These are phyloP conservation scores for Kokia cookei DNA, from an alignment of 441 rosid genomes.

Conservation along the genomic window DNA sequence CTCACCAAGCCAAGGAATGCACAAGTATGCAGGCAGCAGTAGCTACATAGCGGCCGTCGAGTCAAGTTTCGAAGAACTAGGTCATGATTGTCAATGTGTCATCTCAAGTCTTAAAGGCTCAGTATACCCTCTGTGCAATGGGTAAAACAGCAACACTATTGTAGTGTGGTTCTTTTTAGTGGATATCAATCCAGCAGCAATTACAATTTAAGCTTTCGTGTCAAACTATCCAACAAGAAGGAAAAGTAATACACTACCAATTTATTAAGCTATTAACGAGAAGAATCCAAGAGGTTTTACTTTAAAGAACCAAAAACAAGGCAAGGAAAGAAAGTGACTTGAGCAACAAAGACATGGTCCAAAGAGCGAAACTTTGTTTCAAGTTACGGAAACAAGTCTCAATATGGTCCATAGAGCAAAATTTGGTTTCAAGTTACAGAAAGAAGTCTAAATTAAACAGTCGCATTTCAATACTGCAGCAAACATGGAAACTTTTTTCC, in stretches of 20 bases:
- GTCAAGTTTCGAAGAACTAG: neutral
- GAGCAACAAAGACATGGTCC: neutral
- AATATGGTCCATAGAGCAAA: neutral
- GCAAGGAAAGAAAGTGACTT: neutral
- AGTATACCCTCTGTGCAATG: neutral
- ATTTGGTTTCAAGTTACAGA: neutral
- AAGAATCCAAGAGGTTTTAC: neutral
- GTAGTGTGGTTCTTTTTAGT: slow-evolving; percentile 1
- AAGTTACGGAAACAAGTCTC: neutral
- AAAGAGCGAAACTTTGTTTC: neutral
- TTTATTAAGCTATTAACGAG: neutral
- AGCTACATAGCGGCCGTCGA: neutral
- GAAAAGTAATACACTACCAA: neutral
- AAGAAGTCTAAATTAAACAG: neutral
- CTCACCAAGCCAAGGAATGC: neutral
- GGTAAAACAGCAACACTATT: neutral
- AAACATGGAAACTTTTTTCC: neutral
- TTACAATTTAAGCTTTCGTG: neutral
- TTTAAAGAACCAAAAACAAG: neutral
- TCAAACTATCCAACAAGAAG: neutral
- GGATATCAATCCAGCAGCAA: slow-evolving; percentile 2
- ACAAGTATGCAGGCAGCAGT: neutral
- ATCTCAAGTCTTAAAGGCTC: neutral
- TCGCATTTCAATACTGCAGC: neutral
- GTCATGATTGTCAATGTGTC: neutral